Evolutionary conservation across 805 yeast genomes (phyloP).

Genomic region (Candida maris): DNA sequence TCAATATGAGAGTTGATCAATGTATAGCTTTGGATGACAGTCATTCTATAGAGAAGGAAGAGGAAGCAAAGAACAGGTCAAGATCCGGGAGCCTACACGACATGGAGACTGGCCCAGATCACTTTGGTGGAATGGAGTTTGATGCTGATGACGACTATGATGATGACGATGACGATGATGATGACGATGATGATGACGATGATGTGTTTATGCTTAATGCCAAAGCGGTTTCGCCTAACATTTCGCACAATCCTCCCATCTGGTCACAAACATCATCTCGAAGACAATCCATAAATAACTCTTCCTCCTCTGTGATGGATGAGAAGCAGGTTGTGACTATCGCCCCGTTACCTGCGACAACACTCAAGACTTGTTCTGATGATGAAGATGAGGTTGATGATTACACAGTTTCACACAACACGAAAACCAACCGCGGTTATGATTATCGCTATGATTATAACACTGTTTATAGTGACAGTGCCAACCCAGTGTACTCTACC

Average conservation of each 20-base stretch:
- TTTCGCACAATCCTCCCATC: slow-evolving; percentile 28
- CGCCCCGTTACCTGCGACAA: slow-evolving; percentile 80
- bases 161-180: slow-evolving; percentile 21
- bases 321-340: slow-evolving; percentile 47
- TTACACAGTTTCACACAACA: slow-evolving; percentile 66
- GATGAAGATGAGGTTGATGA: slow-evolving; percentile 55
- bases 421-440: slow-evolving; percentile 67
- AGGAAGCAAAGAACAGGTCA: too few species aligned
- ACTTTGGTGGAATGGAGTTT: slow-evolving; percentile 24
- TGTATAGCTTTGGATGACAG: slow-evolving; percentile 67
- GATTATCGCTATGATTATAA: slow-evolving; percentile 80
- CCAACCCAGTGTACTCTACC: slow-evolving; percentile 37
- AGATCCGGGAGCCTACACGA: too few species aligned
- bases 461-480: slow-evolving; percentile 60
- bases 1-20: slow-evolving; percentile 91
- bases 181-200: slow-evolving; percentile 24
- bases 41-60: too few species aligned
- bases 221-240: slow-evolving; percentile 13
- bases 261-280: slow-evolving; percentile 15
- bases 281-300: slow-evolving; percentile 6
- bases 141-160: slow-evolving; percentile 26
- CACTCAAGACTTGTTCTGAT: slow-evolving; percentile 68
- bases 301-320: slow-evolving; percentile 1
- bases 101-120: background rate
- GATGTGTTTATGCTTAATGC: slow-evolving; percentile 26